These are phyloP conservation scores for Chloris gayana DNA, from an alignment of 176 grass and related monocot species.

Conservation along the genomic window DNA sequence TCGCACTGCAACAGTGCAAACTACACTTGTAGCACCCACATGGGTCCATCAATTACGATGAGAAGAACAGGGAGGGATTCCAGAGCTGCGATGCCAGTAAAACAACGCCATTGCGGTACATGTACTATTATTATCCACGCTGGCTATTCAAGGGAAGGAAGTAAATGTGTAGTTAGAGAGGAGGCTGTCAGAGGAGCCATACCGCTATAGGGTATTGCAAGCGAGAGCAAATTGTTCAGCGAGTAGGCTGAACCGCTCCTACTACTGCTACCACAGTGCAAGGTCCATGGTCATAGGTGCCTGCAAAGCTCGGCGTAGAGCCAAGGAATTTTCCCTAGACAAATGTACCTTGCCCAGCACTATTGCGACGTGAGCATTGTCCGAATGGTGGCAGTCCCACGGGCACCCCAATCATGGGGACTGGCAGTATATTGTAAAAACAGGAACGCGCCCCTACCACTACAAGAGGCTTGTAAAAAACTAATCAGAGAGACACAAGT, in stretches of 20 bases:
- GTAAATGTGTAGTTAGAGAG: neutral
- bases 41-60: constrained; percentile 19
- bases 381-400: constrained; percentile 11
- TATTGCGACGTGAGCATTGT: constrained; percentile 41
- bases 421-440: neutral
- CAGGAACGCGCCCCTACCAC: neutral
- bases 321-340: constrained; percentile 33
- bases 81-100: neutral
- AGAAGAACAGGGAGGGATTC: neutral
- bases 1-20: neutral
- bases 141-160: neutral
- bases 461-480: neutral
- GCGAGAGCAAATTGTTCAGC: neutral
- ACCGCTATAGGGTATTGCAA: neutral
- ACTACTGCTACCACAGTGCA: neutral
- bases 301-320: constrained; percentile 23
- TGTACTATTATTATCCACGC: neutral
- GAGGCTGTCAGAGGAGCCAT: neutral
- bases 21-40: neutral
- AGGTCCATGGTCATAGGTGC: neutral
- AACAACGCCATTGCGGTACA: neutral
- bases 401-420: constrained; percentile 11
- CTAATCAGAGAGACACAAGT: neutral
- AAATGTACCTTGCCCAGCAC: constrained; percentile 36
- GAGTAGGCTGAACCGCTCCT: neutral